Evolutionary conservation across 2,329 filamentous ascomycete species (phyloP).

Genomic region (Monosporascus ibericus): DNA sequence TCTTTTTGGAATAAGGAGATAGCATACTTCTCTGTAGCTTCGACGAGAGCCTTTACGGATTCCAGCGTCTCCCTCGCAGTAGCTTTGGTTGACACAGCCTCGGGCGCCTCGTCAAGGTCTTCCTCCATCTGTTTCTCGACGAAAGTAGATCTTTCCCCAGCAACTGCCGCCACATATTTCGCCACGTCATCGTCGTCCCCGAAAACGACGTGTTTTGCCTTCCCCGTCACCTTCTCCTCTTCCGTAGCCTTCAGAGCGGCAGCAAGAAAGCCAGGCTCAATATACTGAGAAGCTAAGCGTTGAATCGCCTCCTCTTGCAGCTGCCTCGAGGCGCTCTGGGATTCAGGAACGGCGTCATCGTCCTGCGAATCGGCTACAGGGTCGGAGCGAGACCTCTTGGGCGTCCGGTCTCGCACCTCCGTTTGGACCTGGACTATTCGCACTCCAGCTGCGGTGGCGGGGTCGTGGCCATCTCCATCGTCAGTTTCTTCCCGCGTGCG

Average conservation of each 20-base stretch:
- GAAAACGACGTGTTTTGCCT: constrained; percentile 25
- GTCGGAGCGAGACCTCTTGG: constrained; percentile 11
- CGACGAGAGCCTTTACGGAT: constrained; percentile 39
- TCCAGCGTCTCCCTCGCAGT: constrained; percentile 41
- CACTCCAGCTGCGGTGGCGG: neutral
- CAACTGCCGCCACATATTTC: constrained; percentile 21
- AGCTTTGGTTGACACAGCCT: constrained; percentile 49
- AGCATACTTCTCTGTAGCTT: constrained; percentile 46
- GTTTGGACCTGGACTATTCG: constrained; percentile 16
- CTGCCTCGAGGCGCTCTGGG: constrained; percentile 23
- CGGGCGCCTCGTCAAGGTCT: constrained; percentile 50
- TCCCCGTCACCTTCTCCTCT: constrained; percentile 11
- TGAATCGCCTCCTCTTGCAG: constrained; percentile 25
- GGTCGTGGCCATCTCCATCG: constrained; percentile 1
- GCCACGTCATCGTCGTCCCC: constrained; percentile 27
- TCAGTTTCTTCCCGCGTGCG: constrained; percentile 14
- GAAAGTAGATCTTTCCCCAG: constrained; percentile 9
- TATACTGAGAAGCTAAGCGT: constrained; percentile 15
- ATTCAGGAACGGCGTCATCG: constrained; percentile 9
- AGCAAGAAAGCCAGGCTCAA: constrained; percentile 11
- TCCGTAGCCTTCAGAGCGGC: neutral
- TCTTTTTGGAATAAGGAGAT: constrained; percentile 24
- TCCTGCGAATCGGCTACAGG: constrained; percentile 19
- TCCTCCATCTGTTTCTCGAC: constrained; percentile 33
- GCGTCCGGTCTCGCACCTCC: constrained; percentile 15